These are phyloP conservation scores for Penicillium robsamsonii DNA, from an alignment of 495 filamentous ascomycete genomes.

Conservation along the genomic window DNA sequence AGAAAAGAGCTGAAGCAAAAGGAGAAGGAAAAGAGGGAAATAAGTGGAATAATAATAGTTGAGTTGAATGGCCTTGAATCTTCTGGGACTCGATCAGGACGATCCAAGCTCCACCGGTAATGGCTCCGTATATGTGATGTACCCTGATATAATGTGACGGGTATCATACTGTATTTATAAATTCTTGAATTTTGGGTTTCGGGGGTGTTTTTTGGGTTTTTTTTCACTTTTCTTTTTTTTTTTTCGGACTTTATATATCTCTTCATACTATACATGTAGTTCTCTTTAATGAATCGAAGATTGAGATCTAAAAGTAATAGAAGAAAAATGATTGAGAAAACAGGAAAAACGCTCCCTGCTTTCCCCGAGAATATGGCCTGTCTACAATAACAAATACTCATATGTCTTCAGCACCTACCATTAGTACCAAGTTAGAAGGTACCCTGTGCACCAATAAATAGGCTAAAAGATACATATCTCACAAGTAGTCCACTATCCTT, in stretches of 20 bases:
- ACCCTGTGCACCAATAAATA: neutral
- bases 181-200: constrained; percentile 4
- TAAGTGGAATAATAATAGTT: constrained; percentile 26
- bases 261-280: neutral
- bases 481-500: constrained; percentile 15
- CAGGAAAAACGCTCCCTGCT: neutral
- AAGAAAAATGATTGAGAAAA: neutral
- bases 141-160: constrained; percentile 18
- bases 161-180: constrained; percentile 2
- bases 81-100: constrained; percentile 34
- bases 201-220: neutral
- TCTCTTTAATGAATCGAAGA: neutral
- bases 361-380: constrained; percentile 4
- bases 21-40: constrained; percentile 23
- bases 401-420: neutral
- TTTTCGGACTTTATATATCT: neutral
- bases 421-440: constrained; percentile 3
- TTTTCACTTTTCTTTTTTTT: constrained; percentile 5
- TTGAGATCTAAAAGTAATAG: neutral
- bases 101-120: constrained; percentile 28
- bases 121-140: constrained; percentile 15
- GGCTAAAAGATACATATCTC: neutral
- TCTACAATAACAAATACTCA: neutral
- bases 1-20: constrained; percentile 18
- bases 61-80: constrained; percentile 18